Evolutionary conservation across 1,139 yeast species (phyloP), one percentile per base, ranked within the genome.

Genomic region (Taiozyma sp.): DNA sequence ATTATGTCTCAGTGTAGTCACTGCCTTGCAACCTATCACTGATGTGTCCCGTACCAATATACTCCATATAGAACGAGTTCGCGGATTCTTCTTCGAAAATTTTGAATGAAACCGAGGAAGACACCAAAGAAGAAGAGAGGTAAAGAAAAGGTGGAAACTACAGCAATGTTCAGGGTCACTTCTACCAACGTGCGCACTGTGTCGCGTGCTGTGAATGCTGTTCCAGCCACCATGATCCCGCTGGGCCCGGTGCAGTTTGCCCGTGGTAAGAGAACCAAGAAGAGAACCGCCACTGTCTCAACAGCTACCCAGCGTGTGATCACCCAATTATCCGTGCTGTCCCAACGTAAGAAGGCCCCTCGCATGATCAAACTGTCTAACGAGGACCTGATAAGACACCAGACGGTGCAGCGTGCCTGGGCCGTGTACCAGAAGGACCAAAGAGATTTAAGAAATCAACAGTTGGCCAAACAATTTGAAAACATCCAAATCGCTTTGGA

Each of bases 261-360:
- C 22, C 68, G 81, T 60, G 77, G 76, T 32, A 74, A 74, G 56
- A 68, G 79, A 57, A 74, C 79, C 29, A 68, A 69, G 53, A 55
- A 65, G 42, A 65, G 68, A 52, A 58, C 53, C 13, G 66, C 68
- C 10, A 67, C 72, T 26, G 66, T 80, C 46, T 75, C 80, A 28
- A 78, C 88, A 2, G 76, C 80, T 35, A 83, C 88, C 9, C 88
- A 84, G 62, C 77, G 77, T 62, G 77, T 83, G 48, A 81, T 84
- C 50, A 80, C 85, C 52, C 95, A 91, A 70, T 76, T 90, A 56
- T 85, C 95, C 43, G 96, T 91, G 28, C 70, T 89, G 62, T 83
- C 95, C 28, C 97, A 96, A 19, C 79, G 88, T 53, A 82, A 89
- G 72, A 90, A 89, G 69, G 93, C 86, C 67, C 98, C 99, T 45